Conservation (phyloP, 192 early-diverging fungal genomes). For the Pilaira anomala region DNA sequence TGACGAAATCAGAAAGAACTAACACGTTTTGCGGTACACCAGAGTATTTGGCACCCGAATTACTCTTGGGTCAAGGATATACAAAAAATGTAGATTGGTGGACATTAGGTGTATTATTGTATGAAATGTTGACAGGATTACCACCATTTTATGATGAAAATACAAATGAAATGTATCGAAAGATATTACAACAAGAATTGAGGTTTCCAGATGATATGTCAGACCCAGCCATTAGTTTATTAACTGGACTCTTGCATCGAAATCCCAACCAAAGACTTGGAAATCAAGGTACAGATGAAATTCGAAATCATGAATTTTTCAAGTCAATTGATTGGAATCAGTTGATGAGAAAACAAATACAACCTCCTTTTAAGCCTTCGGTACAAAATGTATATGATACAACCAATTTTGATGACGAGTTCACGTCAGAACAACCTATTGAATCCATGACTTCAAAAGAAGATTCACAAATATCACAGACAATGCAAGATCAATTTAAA, state of each 20-base stretch:
- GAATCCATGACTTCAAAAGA: constrained; percentile 73
- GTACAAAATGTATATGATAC: constrained; percentile 88
- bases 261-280: constrained; percentile 82
- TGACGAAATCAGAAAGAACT: constrained; percentile 89
- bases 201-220: constrained; percentile 76
- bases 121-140: constrained; percentile 84
- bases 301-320: constrained; percentile 95
- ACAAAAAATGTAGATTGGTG: constrained; percentile 97
- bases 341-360: constrained; percentile 86
- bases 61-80: constrained; percentile 83
- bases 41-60: constrained; percentile 94
- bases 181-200: constrained; percentile 89
- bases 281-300: constrained; percentile 81
- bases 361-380: constrained; percentile 89
- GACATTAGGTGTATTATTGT: constrained; percentile 89
- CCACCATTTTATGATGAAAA: constrained; percentile 96
- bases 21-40: constrained; percentile 97
- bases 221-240: constrained; percentile 57
- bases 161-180: constrained; percentile 91
- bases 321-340: constrained; percentile 90
- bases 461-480: constrained; percentile 76
- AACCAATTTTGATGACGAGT: constrained; percentile 97
- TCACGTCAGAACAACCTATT: constrained; percentile 84
- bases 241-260: constrained; percentile 71
- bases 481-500: constrained; percentile 89